Conservation (phyloP, 257 asterid genomes). For the Nyctanthes arbortristis region DNA sequence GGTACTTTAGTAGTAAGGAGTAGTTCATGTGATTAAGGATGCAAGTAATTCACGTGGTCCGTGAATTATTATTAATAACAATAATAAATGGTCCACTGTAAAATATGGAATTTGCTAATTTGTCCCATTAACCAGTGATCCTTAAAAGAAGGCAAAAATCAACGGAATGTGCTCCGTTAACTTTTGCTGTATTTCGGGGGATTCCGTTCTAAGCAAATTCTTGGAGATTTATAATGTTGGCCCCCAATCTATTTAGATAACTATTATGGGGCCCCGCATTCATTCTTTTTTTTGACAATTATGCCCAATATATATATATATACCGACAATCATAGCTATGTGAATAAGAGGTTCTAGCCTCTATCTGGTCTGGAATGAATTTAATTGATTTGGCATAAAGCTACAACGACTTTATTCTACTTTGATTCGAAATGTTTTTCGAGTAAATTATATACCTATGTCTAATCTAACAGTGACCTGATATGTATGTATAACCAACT, state of each 20-base stretch:
- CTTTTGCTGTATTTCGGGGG: slow-evolving; percentile 41
- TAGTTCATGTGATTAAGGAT: slow-evolving; percentile 8
- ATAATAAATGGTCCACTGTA: too few species aligned
- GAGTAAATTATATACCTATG: too few species aligned
- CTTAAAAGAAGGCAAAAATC: slow-evolving; percentile 27
- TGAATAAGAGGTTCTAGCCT: slow-evolving; percentile 8
- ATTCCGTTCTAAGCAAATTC: slow-evolving; percentile 7
- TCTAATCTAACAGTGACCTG: too few species aligned
- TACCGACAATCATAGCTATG: slow-evolving; percentile 31
- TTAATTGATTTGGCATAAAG: background rate
- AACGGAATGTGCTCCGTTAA: slow-evolving; percentile 16
- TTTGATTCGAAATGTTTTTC: too few species aligned
- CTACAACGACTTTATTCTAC: too few species aligned
- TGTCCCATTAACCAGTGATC: slow-evolving; percentile 29
- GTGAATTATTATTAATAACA: slow-evolving; percentile 1
- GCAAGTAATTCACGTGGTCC: slow-evolving; percentile 37
- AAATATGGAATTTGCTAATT: slow-evolving; percentile 28
- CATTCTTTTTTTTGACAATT: slow-evolving; percentile 29
- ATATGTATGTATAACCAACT: too few species aligned
- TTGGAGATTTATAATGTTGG: slow-evolving; percentile 4
- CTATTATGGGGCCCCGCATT: slow-evolving; percentile 23
- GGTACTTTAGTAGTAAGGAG: too few species aligned
- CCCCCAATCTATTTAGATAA: slow-evolving; percentile 1
- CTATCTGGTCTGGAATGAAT: slow-evolving; percentile 7
- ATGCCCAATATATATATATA: slow-evolving; percentile 33